A percentile compares a stretch with the other conserved stretches of the same genome.
Conservation (phyloP, 1,284 basidiomycete species). For the Cryptococcus amylolentus region DNA sequence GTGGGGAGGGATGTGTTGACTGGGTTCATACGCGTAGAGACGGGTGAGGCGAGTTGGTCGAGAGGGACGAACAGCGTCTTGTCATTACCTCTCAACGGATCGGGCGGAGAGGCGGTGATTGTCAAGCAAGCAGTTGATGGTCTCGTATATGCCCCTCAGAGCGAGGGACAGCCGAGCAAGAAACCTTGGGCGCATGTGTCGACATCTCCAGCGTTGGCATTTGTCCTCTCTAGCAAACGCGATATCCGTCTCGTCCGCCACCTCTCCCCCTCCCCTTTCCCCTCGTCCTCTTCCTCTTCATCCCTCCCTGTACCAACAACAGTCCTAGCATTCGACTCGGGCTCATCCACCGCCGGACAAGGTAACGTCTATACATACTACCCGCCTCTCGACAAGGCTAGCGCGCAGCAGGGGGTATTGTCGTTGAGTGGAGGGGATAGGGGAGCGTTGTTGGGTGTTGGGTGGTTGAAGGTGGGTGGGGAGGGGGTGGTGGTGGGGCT, state of each 20-base stretch:
- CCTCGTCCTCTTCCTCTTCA: neutral
- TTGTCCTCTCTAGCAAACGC: constrained; percentile 89
- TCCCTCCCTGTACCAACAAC: constrained; percentile 14
- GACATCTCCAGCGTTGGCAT: constrained; percentile 84
- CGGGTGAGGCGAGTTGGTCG: constrained; percentile 27
- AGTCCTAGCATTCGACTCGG: constrained; percentile 77
- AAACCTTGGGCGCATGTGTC: constrained; percentile 67
- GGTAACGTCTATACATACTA: constrained; percentile 82
- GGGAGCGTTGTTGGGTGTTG: constrained; percentile 76
- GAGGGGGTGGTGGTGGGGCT: constrained; percentile 62
- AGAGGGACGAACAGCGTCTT: constrained; percentile 31
- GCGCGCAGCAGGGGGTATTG: constrained; percentile 74
- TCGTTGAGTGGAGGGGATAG: constrained; percentile 61
- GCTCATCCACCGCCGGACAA: constrained; percentile 49
- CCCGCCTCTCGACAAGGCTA: constrained; percentile 52
- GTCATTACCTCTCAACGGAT: constrained; percentile 43
- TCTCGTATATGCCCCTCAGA: constrained; percentile 57
- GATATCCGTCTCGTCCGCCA: constrained; percentile 81
- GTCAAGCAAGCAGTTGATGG: constrained; percentile 82
- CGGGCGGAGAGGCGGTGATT: constrained; percentile 53
- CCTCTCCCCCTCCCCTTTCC: constrained; percentile 33
- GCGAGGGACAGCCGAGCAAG: constrained; percentile 32
- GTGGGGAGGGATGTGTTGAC: constrained; percentile 38
- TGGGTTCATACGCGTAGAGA: constrained; percentile 23
- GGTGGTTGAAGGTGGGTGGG: constrained; percentile 50